Percentiles rank a stretch among this genome's conserved stretches.
Evolutionary conservation across 2,329 filamentous ascomycete genomes (phyloP).

Genomic region (Capronia epimyces): DNA sequence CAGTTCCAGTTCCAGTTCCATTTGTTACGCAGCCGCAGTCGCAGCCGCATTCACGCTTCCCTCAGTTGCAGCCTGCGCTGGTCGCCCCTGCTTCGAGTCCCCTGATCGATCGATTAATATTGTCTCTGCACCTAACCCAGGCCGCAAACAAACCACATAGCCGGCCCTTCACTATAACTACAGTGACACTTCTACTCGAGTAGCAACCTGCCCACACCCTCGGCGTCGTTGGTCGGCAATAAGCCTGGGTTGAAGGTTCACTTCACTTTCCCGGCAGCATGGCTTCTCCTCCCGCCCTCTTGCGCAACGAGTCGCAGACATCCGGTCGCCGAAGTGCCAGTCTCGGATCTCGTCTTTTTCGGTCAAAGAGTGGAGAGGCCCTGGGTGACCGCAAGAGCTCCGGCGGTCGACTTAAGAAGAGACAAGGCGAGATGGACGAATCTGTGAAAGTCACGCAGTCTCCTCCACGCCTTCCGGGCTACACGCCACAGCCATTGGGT

Average conservation of each 20-base stretch:
- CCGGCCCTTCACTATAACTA: background rate
- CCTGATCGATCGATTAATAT: background rate
- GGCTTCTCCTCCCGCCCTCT: constrained; percentile 20
- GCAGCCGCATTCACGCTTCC: no score
- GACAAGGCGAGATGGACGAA: constrained; percentile 24
- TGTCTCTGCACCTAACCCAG: constrained; percentile 12
- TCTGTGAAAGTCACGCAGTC: constrained; percentile 19
- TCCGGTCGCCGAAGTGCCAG: constrained; percentile 24
- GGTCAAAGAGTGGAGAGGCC: constrained; percentile 27
- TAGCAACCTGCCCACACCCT: constrained; percentile 1
- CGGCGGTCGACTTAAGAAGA: constrained; percentile 23
- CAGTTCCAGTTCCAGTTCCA: background rate
- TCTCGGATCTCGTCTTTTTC: constrained; percentile 27
- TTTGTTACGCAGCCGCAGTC: background rate
- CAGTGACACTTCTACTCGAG: background rate
- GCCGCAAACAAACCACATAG: background rate
- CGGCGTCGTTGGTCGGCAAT: constrained; percentile 7
- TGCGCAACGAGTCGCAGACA: constrained; percentile 25
- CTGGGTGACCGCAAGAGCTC: constrained; percentile 26
- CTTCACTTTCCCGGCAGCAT: constrained; percentile 13
- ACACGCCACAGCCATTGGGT: constrained; percentile 23
- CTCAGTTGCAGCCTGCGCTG: constrained; percentile 12
- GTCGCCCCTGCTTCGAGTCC: constrained; percentile 14
- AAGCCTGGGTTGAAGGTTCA: constrained; percentile 1
- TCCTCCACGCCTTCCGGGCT: constrained; percentile 24